A percentile compares a stretch with the other conserved stretches of the same genome.
These are phyloP conservation scores for Fennellomyces sp. DNA, from an alignment of 371 early-diverging fungal species.

Conservation along the genomic window DNA sequence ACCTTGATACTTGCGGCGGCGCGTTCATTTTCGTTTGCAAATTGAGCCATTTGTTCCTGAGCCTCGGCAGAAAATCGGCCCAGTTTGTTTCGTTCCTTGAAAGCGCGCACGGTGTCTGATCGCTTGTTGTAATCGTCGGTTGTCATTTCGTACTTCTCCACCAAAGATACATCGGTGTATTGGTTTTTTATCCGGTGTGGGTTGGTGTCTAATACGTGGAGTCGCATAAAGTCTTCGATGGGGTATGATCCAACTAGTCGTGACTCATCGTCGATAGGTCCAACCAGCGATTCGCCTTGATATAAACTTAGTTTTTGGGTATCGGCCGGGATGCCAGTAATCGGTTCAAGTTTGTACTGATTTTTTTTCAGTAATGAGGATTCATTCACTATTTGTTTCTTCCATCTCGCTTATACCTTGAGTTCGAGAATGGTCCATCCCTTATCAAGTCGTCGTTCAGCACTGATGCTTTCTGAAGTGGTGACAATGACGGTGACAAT, in stretches of 20 bases:
- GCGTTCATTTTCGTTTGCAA: conserved; percentile 49
- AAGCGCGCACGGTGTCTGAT: conserved; percentile 86
- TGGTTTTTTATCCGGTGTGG: conserved; percentile 71
- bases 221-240: conserved; percentile 77
- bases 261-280: conserved; percentile 65
- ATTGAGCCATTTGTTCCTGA: conserved; percentile 34
- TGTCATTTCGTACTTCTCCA: conserved; percentile 90
- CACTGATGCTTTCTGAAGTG: conserved; percentile 61
- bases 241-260: conserved; percentile 89
- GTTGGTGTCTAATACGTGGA: conserved; percentile 72
- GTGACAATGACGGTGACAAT: conserved; percentile 80
- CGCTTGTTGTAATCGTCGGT: conserved; percentile 86
- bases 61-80: conserved; percentile 82
- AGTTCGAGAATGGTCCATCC: conserved; percentile 69
- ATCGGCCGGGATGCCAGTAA: conserved; percentile 84
- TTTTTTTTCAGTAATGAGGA: no score
- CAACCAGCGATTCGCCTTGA: conserved; percentile 61
- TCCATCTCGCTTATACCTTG: conserved; percentile 55
- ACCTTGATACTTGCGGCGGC: conserved; percentile 65
- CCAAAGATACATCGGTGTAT: conserved; percentile 85
- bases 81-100: conserved; percentile 86
- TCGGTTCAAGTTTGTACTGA: conserved; percentile 86
- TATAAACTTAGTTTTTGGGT: conserved; percentile 72
- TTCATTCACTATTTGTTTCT: no score
- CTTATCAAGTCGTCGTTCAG: conserved; percentile 84